Conservation (phyloP, 768 basidiomycete species). For the Exsudoporus frostii region DNA sequence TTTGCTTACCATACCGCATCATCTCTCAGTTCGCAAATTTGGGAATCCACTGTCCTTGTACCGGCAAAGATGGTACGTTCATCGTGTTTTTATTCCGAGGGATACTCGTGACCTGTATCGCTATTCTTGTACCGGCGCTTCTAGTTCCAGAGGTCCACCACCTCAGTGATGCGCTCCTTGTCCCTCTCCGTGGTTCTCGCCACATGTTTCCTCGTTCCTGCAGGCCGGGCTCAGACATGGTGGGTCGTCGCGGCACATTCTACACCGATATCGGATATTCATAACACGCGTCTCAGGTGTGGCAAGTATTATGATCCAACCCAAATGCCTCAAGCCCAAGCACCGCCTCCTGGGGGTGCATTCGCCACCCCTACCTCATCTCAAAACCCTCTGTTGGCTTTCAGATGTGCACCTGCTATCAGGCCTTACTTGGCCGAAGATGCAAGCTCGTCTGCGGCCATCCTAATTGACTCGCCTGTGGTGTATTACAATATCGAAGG, state of each 20-base stretch:
- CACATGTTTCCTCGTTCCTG: constrained; percentile 13
- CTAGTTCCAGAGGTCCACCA: background rate
- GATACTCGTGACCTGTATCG: background rate
- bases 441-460: constrained; percentile 37
- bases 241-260: constrained; percentile 6
- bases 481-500: constrained; percentile 44
- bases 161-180: constrained; percentile 6
- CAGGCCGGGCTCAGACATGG: constrained; percentile 28
- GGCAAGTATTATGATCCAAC: constrained; percentile 52
- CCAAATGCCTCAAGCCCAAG: constrained; percentile 28
- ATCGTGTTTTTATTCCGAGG: background rate
- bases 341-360: constrained; percentile 48
- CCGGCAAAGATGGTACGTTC: constrained; percentile 5
- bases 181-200: constrained; percentile 12
- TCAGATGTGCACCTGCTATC: constrained; percentile 57
- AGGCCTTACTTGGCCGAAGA: constrained; percentile 59
- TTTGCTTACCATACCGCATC: constrained; percentile 6
- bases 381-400: constrained; percentile 44
- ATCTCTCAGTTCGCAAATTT: background rate
- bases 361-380: constrained; percentile 41
- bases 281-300: constrained; percentile 30
- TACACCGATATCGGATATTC: background rate
- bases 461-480: constrained; percentile 53
- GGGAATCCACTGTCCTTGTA: background rate
- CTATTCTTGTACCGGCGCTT: background rate